Percentiles rank a stretch among this genome's conserved stretches.
Conservation (phyloP, 495 filamentous ascomycete species). For the Neurospora discreta region DNA sequence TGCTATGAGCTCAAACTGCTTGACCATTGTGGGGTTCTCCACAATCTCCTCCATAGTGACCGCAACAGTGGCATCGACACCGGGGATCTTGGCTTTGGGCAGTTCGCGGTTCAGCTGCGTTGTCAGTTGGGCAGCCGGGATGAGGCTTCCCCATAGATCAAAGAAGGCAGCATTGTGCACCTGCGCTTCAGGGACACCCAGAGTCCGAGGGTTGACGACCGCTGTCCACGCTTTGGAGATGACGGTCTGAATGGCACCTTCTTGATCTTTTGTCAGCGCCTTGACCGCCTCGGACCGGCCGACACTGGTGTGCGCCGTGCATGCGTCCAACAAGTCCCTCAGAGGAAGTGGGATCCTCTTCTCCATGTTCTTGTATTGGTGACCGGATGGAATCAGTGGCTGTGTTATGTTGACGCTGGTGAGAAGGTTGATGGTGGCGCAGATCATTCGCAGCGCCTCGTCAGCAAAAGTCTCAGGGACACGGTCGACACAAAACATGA, state of each 20-base stretch:
- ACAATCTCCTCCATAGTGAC: constrained; percentile 37
- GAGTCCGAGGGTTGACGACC: constrained; percentile 26
- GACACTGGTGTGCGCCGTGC: constrained; percentile 9
- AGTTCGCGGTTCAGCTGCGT: constrained; percentile 31
- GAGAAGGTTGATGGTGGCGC: constrained; percentile 28
- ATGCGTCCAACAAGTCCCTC: constrained; percentile 3
- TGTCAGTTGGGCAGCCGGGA: constrained; percentile 35
- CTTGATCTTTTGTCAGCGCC: constrained; percentile 15
- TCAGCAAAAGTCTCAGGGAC: constrained; percentile 28
- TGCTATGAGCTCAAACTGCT: constrained; percentile 36
- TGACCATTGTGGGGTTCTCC: constrained; percentile 36
- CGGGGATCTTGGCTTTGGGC: constrained; percentile 10
- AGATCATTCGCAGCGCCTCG: constrained; percentile 30
- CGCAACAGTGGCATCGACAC: constrained; percentile 6
- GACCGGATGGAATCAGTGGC: constrained; percentile 25
- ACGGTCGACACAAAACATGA: constrained; percentile 32
- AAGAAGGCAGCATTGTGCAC: constrained; percentile 37
- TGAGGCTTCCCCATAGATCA: constrained; percentile 37
- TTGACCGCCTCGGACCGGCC: constrained; percentile 8
- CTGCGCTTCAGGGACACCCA: constrained; percentile 29
- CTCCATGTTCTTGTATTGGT: constrained; percentile 22
- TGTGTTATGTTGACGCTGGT: constrained; percentile 31
- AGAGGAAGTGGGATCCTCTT: constrained; percentile 28
- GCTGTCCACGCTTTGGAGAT: constrained; percentile 30
- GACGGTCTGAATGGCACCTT: constrained; percentile 22